Evolutionary conservation across 2,329 filamentous ascomycete genomes (phyloP).

Genomic region (Apiospora hydei): DNA sequence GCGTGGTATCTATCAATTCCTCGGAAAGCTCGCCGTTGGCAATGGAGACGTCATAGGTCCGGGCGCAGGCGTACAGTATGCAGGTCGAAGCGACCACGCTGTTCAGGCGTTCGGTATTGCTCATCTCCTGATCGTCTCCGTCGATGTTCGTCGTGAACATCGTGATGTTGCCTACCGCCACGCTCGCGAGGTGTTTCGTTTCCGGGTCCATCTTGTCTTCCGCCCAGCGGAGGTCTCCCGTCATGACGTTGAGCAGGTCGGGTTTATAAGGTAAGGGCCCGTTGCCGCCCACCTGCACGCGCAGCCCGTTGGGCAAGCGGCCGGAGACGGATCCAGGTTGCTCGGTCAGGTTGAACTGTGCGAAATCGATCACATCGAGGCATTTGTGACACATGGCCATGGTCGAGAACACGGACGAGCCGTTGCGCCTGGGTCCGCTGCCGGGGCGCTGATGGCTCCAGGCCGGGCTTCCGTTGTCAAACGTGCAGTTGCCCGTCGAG

Average conservation of each 20-base stretch:
- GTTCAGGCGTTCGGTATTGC: neutral
- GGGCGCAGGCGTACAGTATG: conserved; percentile 22
- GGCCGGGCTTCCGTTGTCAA: neutral
- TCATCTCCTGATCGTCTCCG: neutral
- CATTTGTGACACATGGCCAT: conserved; percentile 22
- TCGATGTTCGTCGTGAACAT: neutral
- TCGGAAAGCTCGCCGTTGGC: conserved; percentile 8
- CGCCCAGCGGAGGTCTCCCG: neutral
- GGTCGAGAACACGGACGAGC: conserved; percentile 12
- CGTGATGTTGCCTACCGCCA: neutral
- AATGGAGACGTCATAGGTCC: conserved; percentile 2
- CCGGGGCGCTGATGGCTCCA: neutral
- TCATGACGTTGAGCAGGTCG: neutral
- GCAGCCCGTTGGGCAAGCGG: neutral
- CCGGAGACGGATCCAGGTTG: neutral
- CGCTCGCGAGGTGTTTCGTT: neutral
- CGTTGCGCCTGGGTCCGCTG: neutral
- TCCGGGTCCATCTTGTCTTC: neutral
- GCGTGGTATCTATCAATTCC: neutral
- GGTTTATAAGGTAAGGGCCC: neutral
- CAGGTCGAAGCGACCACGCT: neutral
- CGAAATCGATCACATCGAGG: neutral
- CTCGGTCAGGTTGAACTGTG: too few species aligned
- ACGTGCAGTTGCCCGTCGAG: conserved; percentile 22
- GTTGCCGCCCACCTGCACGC: neutral